Conservation (phyloP, 2,329 filamentous ascomycete species). For the Aureobasidium sp. region DNA sequence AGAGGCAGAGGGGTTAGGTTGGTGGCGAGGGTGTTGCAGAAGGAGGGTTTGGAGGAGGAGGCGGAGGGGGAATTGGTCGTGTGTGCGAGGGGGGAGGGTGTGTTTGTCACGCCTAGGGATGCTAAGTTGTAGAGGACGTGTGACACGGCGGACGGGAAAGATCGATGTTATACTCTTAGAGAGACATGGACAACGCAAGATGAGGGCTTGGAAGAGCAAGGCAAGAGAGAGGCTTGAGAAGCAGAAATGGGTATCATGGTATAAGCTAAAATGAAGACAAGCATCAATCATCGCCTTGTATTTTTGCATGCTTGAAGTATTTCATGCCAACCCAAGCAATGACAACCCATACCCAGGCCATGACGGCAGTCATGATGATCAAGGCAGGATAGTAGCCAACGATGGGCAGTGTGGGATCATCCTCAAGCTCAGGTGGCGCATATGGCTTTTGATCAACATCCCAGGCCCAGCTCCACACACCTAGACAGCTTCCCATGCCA, state of each 20-base stretch:
- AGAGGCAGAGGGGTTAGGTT: constrained; percentile 10
- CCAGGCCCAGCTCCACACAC: constrained; percentile 98
- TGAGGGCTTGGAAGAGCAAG: neutral
- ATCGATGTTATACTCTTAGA: too few species aligned
- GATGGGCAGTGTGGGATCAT: constrained; percentile 89
- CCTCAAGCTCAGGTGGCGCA: constrained; percentile 87
- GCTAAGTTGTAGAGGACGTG: neutral
- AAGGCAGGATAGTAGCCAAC: constrained; percentile 94
- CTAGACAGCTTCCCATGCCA: constrained; percentile 91
- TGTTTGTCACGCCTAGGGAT: constrained; percentile 37
- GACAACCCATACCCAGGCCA: constrained; percentile 98
- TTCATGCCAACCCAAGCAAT: constrained; percentile 99
- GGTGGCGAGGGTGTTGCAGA: constrained; percentile 11
- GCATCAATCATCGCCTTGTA: constrained; percentile 47
- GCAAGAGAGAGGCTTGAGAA: neutral
- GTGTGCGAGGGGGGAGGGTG: constrained; percentile 44
- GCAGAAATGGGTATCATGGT: neutral
- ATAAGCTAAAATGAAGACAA: neutral
- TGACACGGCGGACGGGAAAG: too few species aligned
- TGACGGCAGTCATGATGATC: constrained; percentile 85
- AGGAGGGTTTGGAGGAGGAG: constrained; percentile 9
- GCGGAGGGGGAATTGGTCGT: constrained; percentile 39
- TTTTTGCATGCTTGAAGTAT: constrained; percentile 96
- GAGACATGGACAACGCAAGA: neutral
- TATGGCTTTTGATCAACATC: constrained; percentile 95